phyloP scores from a whole-genome alignment of 2,329 filamentous ascomycete genomes.

The Pezicula neosporulosa region DNA sequence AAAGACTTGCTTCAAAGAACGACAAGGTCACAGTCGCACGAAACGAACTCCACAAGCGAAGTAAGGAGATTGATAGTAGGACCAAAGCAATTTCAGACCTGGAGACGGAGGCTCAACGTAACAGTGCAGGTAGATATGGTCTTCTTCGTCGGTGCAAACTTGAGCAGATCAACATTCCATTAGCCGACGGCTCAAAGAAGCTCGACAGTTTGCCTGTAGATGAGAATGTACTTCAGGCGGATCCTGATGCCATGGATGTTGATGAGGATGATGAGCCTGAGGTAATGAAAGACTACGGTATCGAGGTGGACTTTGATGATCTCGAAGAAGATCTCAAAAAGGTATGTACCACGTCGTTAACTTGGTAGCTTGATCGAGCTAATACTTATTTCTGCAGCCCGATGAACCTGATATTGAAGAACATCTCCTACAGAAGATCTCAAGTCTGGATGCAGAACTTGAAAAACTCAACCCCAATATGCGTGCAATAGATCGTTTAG shows the following conservation, averaged over 20 bases:
- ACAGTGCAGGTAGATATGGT: conserved; percentile 78
- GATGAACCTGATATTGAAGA: conserved; percentile 70
- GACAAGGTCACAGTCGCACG: conserved; percentile 77
- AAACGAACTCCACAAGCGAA: conserved; percentile 76
- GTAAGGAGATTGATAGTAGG: conserved; percentile 74
- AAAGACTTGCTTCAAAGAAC: conserved; percentile 63
- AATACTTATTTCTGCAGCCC: conserved; percentile 43
- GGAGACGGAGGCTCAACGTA: conserved; percentile 85
- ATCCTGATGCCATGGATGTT: conserved; percentile 89
- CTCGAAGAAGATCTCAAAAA: conserved; percentile 80
- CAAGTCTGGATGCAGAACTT: conserved; percentile 70
- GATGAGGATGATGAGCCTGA: conserved; percentile 70
- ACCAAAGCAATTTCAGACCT: conserved; percentile 72
- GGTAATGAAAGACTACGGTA: conserved; percentile 83
- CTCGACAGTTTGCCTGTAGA: conserved; percentile 87
- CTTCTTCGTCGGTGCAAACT: conserved; percentile 86
- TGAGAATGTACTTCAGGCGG: conserved; percentile 70
- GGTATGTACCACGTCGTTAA: conserved; percentile 43
- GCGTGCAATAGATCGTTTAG: conserved; percentile 88
- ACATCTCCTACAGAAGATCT: conserved; percentile 73
- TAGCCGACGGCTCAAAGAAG: conserved; percentile 64
- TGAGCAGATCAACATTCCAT: conserved; percentile 85
- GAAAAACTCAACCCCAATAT: conserved; percentile 97
- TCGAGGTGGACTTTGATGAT: conserved; percentile 79
- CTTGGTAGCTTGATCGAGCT: conserved; percentile 24